Evolutionary conservation across 2,329 filamentous ascomycete genomes (phyloP).

Genomic region (Thermothelomyces thermophilus): DNA sequence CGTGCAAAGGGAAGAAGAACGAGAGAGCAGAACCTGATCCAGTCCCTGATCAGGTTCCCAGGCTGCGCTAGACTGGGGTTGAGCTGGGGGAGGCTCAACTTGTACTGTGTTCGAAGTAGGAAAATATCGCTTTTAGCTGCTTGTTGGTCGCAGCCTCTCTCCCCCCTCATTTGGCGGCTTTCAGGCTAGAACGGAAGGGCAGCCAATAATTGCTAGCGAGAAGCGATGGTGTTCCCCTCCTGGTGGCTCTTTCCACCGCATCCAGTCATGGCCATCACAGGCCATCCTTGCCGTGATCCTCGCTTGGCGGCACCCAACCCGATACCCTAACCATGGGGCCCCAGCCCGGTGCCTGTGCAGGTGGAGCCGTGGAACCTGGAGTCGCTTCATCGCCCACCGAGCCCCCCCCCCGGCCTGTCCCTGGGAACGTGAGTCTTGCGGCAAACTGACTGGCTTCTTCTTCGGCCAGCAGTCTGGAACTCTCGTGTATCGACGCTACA

Average conservation of each 20-base stretch:
- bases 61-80: not conserved
- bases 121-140: not conserved
- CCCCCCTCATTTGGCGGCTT: slow-evolving; percentile 4
- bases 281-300: not conserved
- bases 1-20: not conserved
- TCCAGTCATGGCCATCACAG: not conserved
- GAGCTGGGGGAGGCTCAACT: not conserved
- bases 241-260: slow-evolving; percentile 3
- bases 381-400: not conserved
- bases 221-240: not conserved
- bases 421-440: not conserved
- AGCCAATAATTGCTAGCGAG: slow-evolving; percentile 1
- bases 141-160: not conserved
- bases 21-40: not conserved
- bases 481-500: too few species aligned
- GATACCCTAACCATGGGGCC: not conserved
- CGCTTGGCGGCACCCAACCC: slow-evolving; percentile 5
- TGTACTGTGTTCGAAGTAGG: not conserved
- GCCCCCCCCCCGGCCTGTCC: too few species aligned
- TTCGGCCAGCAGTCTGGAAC: not conserved
- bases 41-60: not conserved
- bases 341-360: slow-evolving; percentile 1
- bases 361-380: not conserved
- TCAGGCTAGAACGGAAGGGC: not conserved
- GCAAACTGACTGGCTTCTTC: too few species aligned